Base-by-base conservation (phyloP, 768 basidiomycete genomes). In the Udeniomyces megalosporus region DNA sequence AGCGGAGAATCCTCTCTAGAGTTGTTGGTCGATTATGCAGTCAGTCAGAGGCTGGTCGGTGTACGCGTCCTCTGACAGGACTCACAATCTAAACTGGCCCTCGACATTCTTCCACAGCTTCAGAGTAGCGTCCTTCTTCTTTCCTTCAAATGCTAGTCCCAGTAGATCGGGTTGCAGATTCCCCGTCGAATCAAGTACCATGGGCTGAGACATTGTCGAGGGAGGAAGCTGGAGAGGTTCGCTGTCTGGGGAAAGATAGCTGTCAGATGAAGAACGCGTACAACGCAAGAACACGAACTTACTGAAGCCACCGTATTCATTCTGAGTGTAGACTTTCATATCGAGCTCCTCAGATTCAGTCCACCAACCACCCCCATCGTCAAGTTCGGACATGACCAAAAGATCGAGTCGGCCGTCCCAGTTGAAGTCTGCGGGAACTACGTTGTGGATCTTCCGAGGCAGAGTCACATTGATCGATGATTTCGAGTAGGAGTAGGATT, bases 401-500 rank as follows among this genome's bases (percentile, higher is more conserved):
- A 95, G 70, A 73, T 97, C 95, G 4, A 97, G 78, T 68, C 81
- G 84, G 32, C 95, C 95, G 61, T 90, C 85, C 70, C 90, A 86
- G 28, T 91, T 86, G 70, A 86, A 95, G 74, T 99, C 95, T 24
- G 87, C 88, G 0, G 92, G 91, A 11, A 97, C 80, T 55, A 92
- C 83, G 70, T 95, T 95, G 64, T 80, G 75, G 24, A 95, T 77
- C 32, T 76, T 77, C 29, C 71, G 55, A 2, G 62, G 48, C 29
- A 67, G 68, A 20, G 62, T 67, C 50, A 68, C 56, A 42, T 65
- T 67, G 38, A 66, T 68, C 0, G 69, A 68, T 17, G 67, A 65
- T 15, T 65, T 69, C 60, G 60, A 70, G 12, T 63, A 66, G 61
- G 66, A 57, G 44, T 58, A 63, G 0, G 54, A 38, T 12, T 10